These are phyloP conservation scores for Candida suzukii DNA, from an alignment of 805 yeast species.

Conservation along the genomic window DNA sequence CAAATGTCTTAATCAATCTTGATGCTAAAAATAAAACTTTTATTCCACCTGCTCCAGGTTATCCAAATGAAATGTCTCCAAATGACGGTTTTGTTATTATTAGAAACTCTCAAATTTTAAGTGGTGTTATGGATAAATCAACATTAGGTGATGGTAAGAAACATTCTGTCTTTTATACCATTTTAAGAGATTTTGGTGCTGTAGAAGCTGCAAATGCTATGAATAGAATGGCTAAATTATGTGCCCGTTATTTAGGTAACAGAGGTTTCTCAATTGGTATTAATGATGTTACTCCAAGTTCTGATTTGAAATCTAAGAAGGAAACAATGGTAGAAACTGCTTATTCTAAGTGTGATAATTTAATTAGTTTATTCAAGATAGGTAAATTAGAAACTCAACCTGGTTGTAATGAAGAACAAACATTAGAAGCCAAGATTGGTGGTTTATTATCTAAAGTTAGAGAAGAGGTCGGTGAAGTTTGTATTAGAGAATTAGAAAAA, in stretches of 20 bases:
- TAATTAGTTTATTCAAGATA: constrained; percentile 66
- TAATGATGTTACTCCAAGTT: constrained; percentile 93
- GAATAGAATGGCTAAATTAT: constrained; percentile 99
- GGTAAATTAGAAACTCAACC: constrained; percentile 97
- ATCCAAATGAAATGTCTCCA: constrained; percentile 92
- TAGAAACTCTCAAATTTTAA: constrained; percentile 78
- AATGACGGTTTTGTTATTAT: constrained; percentile 93
- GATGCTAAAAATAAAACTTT: constrained; percentile 94
- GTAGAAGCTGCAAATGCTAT: constrained; percentile 91
- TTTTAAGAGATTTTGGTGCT: constrained; percentile 94
- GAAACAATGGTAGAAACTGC: constrained; percentile 88
- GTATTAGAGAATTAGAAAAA: constrained; percentile 84
- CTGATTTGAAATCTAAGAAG: constrained; percentile 64
- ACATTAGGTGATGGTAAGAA: constrained; percentile 97
- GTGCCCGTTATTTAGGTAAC: constrained; percentile 92
- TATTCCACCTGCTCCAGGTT: constrained; percentile 62
- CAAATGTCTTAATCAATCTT: constrained; percentile 80
- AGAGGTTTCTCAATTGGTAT: constrained; percentile 97
- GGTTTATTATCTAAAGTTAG: constrained; percentile 94
- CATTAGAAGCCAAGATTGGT: constrained; percentile 95
- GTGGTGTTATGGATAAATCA: constrained; percentile 97
- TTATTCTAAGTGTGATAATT: constrained; percentile 83
- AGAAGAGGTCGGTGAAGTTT: constrained; percentile 98
- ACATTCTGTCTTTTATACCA: constrained; percentile 92
- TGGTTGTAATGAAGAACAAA: constrained; percentile 98